Evolutionary conservation across 1,139 yeast genomes (phyloP).

Genomic region (Debaryomyces sp.): DNA sequence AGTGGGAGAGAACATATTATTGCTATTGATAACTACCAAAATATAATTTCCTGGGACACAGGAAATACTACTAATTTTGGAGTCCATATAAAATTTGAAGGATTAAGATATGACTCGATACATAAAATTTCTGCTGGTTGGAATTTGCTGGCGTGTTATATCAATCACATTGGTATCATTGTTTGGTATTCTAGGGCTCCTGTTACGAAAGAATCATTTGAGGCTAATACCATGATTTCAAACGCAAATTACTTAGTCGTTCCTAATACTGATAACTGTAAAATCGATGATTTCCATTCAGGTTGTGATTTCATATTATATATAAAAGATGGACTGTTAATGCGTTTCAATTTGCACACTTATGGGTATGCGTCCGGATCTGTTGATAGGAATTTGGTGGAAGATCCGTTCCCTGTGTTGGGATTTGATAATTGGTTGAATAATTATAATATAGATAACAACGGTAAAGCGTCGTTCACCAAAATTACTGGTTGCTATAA

Average conservation of each 20-base stretch:
- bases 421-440: constrained; percentile 36
- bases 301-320: constrained; percentile 56
- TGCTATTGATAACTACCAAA: constrained; percentile 57
- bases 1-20: constrained; percentile 71
- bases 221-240: constrained; percentile 18
- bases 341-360: constrained; percentile 29
- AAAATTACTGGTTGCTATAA: constrained; percentile 53
- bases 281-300: constrained; percentile 58
- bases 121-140: constrained; percentile 69
- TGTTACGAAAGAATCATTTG: constrained; percentile 25
- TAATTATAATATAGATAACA: constrained; percentile 17
- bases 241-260: constrained; percentile 44
- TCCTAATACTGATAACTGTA: constrained; percentile 37
- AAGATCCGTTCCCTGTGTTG: constrained; percentile 15
- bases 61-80: constrained; percentile 48
- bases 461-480: constrained; percentile 31
- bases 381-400: constrained; percentile 4
- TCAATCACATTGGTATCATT: constrained; percentile 56
- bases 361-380: constrained; percentile 8
- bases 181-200: constrained; percentile 58
- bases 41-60: constrained; percentile 68
- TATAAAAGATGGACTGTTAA: constrained; percentile 51
- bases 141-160: constrained; percentile 58
- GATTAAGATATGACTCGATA: constrained; percentile 1
- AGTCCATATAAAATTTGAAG: constrained; percentile 45